Evolutionary conservation across 2,329 filamentous ascomycete genomes (phyloP), one percentile per base, ranked within the genome.

Genomic region (Teratosphaeriaceae sp.): DNA sequence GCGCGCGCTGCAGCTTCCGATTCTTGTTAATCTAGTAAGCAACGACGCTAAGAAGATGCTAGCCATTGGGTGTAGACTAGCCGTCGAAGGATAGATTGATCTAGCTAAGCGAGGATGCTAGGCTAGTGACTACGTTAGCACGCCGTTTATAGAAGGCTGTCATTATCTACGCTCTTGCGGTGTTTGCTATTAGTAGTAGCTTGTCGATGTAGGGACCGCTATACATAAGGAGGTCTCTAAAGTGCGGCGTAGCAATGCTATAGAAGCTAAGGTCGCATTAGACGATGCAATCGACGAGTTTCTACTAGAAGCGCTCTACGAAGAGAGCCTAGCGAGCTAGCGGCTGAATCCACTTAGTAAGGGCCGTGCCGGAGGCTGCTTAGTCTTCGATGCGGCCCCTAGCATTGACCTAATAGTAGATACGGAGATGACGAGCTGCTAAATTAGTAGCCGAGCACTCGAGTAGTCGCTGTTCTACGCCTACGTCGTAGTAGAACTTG

Each of bases 1-100:
- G 24, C 3, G 26, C 27, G 15, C 18, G 23, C 19, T 29, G 4
- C 11, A 38, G 24, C 9, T n/a, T 3, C 12, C 24, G 23, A 15
- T 38, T 21, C 19, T 38, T 43, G 18, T 38, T 19, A 30, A 43
- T 38, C 41, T 26, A 43, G 26, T 43, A 29, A 31, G 13, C 27
- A 22, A 43, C 35, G 33, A 38, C 15, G 18, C 41, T 23, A 33
- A 43, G 41, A 24, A 43, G 24, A 16, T 30, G 18, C 8, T 22
- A 26, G 18, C 33, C 35, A 19, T 43, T 43, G 3, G 16, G 18
- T 8, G 21, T n/a, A 16, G 18, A 36, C 41, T 26, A 43, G 24
- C 23, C 23, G 33, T 43, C 26, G 24, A 43, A 43, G 16, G 27
- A 43, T 16, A 43, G 3, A n/a, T 30, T 33, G 20, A 43, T 38